These are phyloP conservation scores for Knoxia roxburghii DNA, from an alignment of 257 asterid genomes.

Conservation along the genomic window DNA sequence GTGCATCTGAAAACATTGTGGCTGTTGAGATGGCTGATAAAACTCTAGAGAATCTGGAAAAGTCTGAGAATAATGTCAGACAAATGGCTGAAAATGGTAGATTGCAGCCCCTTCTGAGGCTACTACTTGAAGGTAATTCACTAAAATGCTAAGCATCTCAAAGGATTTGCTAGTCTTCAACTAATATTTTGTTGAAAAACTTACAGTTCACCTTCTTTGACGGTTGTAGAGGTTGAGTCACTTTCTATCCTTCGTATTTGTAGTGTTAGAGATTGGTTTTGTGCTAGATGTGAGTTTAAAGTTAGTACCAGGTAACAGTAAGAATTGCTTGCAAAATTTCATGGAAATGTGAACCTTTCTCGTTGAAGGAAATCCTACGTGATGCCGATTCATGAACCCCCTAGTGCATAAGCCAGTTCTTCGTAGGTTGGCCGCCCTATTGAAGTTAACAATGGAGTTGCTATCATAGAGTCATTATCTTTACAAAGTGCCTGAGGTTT, in stretches of 20 bases:
- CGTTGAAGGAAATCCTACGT: no score
- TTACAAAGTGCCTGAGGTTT: neutral
- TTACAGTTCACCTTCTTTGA: no score
- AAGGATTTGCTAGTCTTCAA: neutral
- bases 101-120: constrained; percentile 69
- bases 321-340: neutral
- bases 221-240: no score
- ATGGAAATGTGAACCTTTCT: no score
- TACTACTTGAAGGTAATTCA: constrained; percentile 71
- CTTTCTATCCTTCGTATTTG: no score
- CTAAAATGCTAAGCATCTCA: neutral
- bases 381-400: no score
- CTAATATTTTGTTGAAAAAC: neutral
- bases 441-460: neutral
- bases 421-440: no score
- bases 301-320: neutral
- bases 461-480: neutral
- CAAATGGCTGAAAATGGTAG: constrained; percentile 93
- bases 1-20: constrained; percentile 67
- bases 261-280: no score
- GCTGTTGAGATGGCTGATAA: constrained; percentile 77
- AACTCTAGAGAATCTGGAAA: constrained; percentile 73
- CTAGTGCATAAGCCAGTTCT: no score
- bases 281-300: neutral
- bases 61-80: constrained; percentile 82